phyloP scores from a whole-genome alignment of 306 rosid species.

The Vicia faba region DNA sequence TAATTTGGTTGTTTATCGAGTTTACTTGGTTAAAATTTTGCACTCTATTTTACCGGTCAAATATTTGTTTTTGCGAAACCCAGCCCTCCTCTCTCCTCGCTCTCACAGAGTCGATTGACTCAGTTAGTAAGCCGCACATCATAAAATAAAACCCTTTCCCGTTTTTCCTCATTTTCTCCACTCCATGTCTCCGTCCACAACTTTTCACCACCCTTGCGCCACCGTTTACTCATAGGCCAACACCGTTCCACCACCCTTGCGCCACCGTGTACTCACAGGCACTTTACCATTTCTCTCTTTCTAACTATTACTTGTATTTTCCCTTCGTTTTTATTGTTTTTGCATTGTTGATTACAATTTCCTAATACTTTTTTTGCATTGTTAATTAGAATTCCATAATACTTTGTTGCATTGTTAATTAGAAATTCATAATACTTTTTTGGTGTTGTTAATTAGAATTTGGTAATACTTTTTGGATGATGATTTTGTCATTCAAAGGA shows the following conservation, averaged over 20 bases:
- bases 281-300: conserved; percentile 8
- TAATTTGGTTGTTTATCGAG: too few relatives aligned
- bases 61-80: too few relatives aligned
- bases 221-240: conserved; percentile 23
- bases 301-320: background rate
- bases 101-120: conserved; percentile 12
- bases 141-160: conserved; percentile 27
- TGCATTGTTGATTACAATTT: background rate
- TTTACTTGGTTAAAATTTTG: too few relatives aligned
- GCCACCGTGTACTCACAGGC: conserved; percentile 9
- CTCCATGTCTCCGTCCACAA: conserved; percentile 20
- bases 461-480: too few relatives aligned
- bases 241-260: background rate
- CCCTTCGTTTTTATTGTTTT: background rate
- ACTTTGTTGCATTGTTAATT: background rate
- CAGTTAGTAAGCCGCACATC: conserved; percentile 38
- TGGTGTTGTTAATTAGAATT: too few relatives aligned
- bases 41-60: too few relatives aligned
- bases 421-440: background rate
- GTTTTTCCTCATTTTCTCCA: background rate
- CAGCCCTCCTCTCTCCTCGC: too few relatives aligned
- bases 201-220: conserved; percentile 21
- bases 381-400: background rate
- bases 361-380: background rate
- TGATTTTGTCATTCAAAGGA: too few relatives aligned